Conservation (phyloP, 2,329 filamentous ascomycete species). For the Pseudogymnoascus sp. region DNA sequence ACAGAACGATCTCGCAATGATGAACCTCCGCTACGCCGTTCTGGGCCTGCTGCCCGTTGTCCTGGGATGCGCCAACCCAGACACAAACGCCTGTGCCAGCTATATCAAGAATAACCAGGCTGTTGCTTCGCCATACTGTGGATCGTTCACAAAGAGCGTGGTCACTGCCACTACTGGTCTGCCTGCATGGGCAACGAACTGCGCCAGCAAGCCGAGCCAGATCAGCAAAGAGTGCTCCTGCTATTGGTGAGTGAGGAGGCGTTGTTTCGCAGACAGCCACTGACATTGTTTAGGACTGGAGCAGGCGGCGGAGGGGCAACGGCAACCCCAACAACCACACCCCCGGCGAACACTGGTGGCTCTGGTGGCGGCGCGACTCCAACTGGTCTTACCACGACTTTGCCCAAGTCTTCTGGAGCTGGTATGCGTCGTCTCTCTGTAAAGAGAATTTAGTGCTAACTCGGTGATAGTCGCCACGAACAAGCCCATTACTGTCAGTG, state of each 20-base stretch:
- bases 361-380: background rate
- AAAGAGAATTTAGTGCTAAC: background rate
- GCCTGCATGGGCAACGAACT: background rate
- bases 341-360: background rate
- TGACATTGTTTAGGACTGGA: background rate
- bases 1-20: background rate
- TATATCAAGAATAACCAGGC: constrained; percentile 2
- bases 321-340: background rate
- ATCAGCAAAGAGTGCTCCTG: background rate
- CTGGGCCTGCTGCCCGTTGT: background rate
- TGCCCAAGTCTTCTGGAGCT: background rate
- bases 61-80: background rate
- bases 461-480: constrained; percentile 18
- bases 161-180: background rate
- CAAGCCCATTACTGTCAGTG: constrained; percentile 36
- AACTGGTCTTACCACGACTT: background rate
- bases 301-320: background rate
- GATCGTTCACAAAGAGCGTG: background rate
- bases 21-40: background rate
- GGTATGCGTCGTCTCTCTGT: background rate
- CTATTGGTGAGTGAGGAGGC: background rate
- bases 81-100: background rate
- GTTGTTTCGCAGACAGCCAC: background rate
- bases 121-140: background rate
- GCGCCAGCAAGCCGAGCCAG: background rate